Percentiles rank a stretch among this genome's conserved stretches.
Evolutionary conservation across 805 yeast genomes (phyloP).

Genomic region (Priceomyces medius): DNA sequence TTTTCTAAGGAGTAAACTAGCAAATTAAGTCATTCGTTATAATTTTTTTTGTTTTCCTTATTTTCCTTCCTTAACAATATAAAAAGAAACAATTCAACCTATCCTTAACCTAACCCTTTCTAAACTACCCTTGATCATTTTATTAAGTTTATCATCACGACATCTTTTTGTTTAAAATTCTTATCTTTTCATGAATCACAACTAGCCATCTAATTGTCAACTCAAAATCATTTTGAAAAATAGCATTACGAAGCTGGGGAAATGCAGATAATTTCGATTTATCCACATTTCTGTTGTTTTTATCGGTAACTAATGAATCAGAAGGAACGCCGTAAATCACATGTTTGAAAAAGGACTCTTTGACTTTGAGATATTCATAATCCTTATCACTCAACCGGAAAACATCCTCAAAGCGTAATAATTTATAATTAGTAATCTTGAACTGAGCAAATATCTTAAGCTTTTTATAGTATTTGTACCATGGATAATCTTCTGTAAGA

Average conservation of each 20-base stretch:
- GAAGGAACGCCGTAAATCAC: constrained; percentile 21
- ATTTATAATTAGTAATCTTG: constrained; percentile 51
- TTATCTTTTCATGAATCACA: constrained; percentile 24
- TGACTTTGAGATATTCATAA: constrained; percentile 13
- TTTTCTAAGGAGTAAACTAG: too few relatives aligned
- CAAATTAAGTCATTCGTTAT: too few relatives aligned
- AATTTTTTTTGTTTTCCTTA: too few relatives aligned
- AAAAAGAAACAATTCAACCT: too few relatives aligned
- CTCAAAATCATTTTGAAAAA: constrained; percentile 22
- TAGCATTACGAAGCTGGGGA: constrained; percentile 19
- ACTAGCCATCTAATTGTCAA: constrained; percentile 22
- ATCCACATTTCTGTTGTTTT: not conserved
- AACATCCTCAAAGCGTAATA: constrained; percentile 40
- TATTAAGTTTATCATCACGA: constrained; percentile 11
- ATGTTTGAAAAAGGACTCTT: constrained; percentile 16
- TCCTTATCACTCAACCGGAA: constrained; percentile 21
- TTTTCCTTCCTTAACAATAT: too few relatives aligned
- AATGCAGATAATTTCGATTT: constrained; percentile 16
- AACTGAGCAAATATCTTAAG: constrained; percentile 56
- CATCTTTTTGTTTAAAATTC: constrained; percentile 15
- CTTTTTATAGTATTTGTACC: constrained; percentile 67
- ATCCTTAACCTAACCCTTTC: too few relatives aligned
- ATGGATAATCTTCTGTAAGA: constrained; percentile 67
- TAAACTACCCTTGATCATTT: too few relatives aligned
- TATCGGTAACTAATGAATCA: constrained; percentile 10